These are phyloP conservation scores for Thelonectria blattea DNA, from an alignment of 2,329 filamentous ascomycete genomes.

Conservation along the genomic window DNA sequence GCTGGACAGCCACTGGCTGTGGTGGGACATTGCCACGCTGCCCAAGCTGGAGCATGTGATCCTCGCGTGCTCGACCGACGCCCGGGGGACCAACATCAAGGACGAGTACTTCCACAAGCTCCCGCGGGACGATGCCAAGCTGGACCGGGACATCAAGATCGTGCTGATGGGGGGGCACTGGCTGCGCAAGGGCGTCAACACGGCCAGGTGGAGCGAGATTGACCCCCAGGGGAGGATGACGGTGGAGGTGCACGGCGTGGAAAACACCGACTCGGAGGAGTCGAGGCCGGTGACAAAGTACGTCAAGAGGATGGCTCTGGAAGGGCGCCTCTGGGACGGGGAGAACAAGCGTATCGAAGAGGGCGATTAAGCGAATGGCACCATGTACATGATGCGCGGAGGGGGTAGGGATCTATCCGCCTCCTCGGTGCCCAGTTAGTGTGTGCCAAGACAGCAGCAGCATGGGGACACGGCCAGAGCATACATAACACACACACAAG, in stretches of 20 bases:
- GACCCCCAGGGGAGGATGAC: slow-evolving; percentile 47
- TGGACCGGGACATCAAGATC: slow-evolving; percentile 40
- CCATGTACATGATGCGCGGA: background rate
- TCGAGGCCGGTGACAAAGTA: slow-evolving; percentile 48
- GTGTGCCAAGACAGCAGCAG: background rate
- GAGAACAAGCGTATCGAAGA: slow-evolving; percentile 30
- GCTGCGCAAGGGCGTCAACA: slow-evolving; percentile 33
- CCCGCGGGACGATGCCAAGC: slow-evolving; percentile 36
- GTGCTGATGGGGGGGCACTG: slow-evolving; percentile 41
- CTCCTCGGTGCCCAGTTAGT: background rate
- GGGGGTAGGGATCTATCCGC: background rate
- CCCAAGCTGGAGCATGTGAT: slow-evolving; percentile 49
- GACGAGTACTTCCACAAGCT: slow-evolving; percentile 48
- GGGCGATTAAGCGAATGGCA: slow-evolving; percentile 2
- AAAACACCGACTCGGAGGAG: slow-evolving; percentile 46
- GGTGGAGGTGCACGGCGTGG: slow-evolving; percentile 48
- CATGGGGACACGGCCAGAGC: background rate
- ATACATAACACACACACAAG: too few species aligned
- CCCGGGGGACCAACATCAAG: slow-evolving; percentile 47
- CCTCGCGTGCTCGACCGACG: slow-evolving; percentile 46
- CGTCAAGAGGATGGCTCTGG: slow-evolving; percentile 48
- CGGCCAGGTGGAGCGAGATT: slow-evolving; percentile 42
- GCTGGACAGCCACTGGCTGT: slow-evolving; percentile 46
- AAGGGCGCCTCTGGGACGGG: slow-evolving; percentile 49
- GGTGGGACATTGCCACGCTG: slow-evolving; percentile 47